Evolutionary conservation across 306 rosid species (phyloP), one percentile per base, ranked within the genome.

Genomic region (Cucurbita pepo): DNA sequence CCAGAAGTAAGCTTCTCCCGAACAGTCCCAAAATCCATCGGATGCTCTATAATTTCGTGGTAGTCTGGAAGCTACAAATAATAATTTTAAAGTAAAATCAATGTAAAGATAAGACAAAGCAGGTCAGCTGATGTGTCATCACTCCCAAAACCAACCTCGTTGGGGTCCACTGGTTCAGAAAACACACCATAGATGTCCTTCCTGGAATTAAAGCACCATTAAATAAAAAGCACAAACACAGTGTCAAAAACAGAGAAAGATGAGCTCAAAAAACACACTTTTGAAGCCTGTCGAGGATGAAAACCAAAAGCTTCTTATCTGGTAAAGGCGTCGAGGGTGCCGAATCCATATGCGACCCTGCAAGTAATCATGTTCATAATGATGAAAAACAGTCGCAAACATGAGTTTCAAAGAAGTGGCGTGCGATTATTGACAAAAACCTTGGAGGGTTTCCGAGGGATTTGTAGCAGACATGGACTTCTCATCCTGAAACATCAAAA

Each of bases 11-110:
- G 81, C 57, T 88, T 88, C 77, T 82, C 80, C 87, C 81, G 83
- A 56, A 88, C 88, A 13, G 93, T 85, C 55, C 80, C 81, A 36
- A 88, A 88, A 80, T 88, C 93, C 93, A 88, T 88, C 18, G 93
- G 90, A 71, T 85, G 75, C 66, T 79, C 83, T 52, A 88, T 82
- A 41, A 88, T 82, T 62, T 88, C 93, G 57, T 78, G 85, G 75
- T 88, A 88, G 77, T 88, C 93, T 16, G 93, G 93, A 70, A 88
- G 90, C 93, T 88, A 80, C 84, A 62, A 64, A 54, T 8, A 67
- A 47, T 58, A 41, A 47, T 57, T 58, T 47, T 52, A 60, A 70
- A 7, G 40, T 38, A 71, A 1, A 79, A 40, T 43, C 67, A n/a
- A 11, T 10, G n/a, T 7, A 77, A 67, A 19, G 69, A 72, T n/a